Conservation (phyloP, 23 red algal genomes). For the Gracilaria domingensis region DNA sequence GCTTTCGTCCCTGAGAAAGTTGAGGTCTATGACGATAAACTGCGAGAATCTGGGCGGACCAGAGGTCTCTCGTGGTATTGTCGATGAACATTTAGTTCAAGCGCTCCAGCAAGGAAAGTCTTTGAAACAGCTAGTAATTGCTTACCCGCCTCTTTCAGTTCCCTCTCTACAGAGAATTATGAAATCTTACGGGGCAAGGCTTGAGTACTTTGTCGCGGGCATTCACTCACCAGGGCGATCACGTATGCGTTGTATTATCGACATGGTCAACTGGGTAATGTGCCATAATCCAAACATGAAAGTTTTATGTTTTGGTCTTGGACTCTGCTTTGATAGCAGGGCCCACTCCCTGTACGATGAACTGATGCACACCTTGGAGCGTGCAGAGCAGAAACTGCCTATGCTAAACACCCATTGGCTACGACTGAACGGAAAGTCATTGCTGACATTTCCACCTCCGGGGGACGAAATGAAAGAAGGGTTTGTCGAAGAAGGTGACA, state of each 20-base stretch:
- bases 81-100: background rate
- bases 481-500: background rate
- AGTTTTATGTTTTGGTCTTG: conserved; percentile 15
- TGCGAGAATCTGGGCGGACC: background rate
- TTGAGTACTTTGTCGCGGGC: conserved; percentile 4
- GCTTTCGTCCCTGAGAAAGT: background rate
- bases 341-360: background rate
- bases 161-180: conserved; percentile 4
- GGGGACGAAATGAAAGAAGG: background rate
- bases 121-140: conserved; percentile 5
- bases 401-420: background rate
- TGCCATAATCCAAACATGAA: background rate
- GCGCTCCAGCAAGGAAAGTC: background rate
- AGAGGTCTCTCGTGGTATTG: background rate
- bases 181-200: background rate
- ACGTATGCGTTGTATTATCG: conserved; percentile 1
- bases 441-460: background rate
- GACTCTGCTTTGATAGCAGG: background rate
- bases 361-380: background rate
- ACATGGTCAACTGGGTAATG: conserved; percentile 3
- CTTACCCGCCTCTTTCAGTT: background rate
- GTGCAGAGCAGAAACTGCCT: background rate
- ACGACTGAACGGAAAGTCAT: background rate
- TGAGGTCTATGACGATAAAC: background rate
- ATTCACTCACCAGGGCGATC: conserved; percentile 6